A percentile compares a stretch with the other conserved stretches of the same genome.
phyloP scores from a whole-genome alignment of 768 basidiomycete genomes.

The Suillus paluster region DNA sequence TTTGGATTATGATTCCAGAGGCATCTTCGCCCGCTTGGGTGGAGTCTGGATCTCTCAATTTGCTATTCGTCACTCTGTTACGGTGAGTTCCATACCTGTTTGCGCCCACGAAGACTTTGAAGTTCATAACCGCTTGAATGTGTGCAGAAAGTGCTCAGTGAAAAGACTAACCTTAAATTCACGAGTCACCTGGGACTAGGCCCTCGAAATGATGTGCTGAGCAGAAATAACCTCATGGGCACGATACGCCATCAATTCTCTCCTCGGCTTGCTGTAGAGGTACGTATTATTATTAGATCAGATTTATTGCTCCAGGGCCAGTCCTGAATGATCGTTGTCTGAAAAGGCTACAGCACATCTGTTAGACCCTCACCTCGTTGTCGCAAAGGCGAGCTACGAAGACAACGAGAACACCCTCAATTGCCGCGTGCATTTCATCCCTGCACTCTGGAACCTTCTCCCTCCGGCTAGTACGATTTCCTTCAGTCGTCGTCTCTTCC shows the following conservation, averaged over 20 bases:
- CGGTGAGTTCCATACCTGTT: slow-evolving; percentile 39
- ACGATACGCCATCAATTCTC: slow-evolving; percentile 81
- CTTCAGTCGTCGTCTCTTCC: slow-evolving; percentile 56
- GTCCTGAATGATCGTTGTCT: not conserved
- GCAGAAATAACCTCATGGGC: slow-evolving; percentile 56
- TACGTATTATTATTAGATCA: slow-evolving; percentile 27
- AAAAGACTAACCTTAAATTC: slow-evolving; percentile 48
- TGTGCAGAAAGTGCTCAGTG: slow-evolving; percentile 51
- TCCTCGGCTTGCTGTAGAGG: slow-evolving; percentile 58
- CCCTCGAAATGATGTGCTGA: slow-evolving; percentile 18
- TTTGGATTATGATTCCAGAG: slow-evolving; percentile 28
- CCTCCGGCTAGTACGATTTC: slow-evolving; percentile 49
- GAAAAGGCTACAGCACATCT: slow-evolving; percentile 45
- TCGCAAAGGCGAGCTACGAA: slow-evolving; percentile 51
- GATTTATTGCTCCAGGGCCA: slow-evolving; percentile 17
- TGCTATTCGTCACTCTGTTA: slow-evolving; percentile 47
- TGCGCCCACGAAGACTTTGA: slow-evolving; percentile 18
- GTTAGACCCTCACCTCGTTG: slow-evolving; percentile 45
- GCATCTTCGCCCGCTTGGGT: slow-evolving; percentile 38
- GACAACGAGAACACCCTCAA: slow-evolving; percentile 50
- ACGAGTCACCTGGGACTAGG: slow-evolving; percentile 41
- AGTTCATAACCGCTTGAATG: slow-evolving; percentile 20
- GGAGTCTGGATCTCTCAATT: slow-evolving; percentile 41
- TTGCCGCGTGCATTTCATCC: slow-evolving; percentile 42
- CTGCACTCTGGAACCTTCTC: slow-evolving; percentile 33